phyloP scores from a whole-genome alignment of 768 basidiomycete species.

The Pleurotus citrinopileatus region DNA sequence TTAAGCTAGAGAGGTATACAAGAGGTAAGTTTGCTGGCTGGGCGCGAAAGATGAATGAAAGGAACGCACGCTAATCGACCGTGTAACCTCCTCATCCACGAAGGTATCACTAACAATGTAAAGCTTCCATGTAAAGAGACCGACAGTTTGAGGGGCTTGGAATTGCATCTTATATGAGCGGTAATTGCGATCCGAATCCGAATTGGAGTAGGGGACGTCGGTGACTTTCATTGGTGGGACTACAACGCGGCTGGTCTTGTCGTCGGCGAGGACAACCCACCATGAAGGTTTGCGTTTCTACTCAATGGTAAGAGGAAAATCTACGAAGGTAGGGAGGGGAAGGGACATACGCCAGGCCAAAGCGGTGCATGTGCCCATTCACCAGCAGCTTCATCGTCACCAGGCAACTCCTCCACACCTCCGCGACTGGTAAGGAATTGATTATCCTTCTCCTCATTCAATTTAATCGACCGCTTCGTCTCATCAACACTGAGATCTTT shows the following conservation, averaged over 20 bases:
- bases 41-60: neutral
- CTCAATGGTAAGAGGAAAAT: constrained; percentile 9
- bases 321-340: neutral
- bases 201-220: constrained; percentile 68
- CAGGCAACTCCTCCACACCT: constrained; percentile 57
- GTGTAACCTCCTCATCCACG: constrained; percentile 73
- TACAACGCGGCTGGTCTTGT: constrained; percentile 79
- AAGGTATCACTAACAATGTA: constrained; percentile 87
- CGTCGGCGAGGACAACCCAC: constrained; percentile 90
- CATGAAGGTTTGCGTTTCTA: constrained; percentile 88
- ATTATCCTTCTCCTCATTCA: constrained; percentile 62
- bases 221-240: constrained; percentile 83
- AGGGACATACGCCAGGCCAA: constrained; percentile 79
- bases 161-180: constrained; percentile 90
- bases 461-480: constrained; percentile 41
- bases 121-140: constrained; percentile 86
- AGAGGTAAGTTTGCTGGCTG: constrained; percentile 12
- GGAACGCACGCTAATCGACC: constrained; percentile 66
- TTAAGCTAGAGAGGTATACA: constrained; percentile 64
- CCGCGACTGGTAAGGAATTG: constrained; percentile 63
- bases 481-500: constrained; percentile 45
- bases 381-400: constrained; percentile 33
- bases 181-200: constrained; percentile 53
- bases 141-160: constrained; percentile 86
- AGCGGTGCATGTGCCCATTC: constrained; percentile 86